phyloP scores from a whole-genome alignment of 1,284 basidiomycete genomes.

The Pascua guehoae region DNA sequence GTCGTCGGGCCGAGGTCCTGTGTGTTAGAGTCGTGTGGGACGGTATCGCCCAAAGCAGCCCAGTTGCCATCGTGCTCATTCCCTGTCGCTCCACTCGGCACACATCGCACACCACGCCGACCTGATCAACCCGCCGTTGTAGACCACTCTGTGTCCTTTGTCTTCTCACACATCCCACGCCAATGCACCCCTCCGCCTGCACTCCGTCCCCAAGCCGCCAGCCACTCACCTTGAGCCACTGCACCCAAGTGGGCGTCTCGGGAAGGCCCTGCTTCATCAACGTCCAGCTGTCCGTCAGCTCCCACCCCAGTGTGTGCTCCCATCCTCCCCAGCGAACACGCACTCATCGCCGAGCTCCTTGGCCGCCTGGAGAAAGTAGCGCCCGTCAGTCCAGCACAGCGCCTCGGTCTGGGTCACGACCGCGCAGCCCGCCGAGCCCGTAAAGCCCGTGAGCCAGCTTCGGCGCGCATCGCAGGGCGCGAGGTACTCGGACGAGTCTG shows the following conservation, averaged over 20 bases:
- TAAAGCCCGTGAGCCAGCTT: conserved; percentile 86
- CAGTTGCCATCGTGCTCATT: neutral
- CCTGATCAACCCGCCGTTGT: no score
- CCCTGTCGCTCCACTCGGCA: no score
- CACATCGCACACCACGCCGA: neutral
- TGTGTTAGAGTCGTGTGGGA: neutral
- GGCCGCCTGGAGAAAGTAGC: conserved; percentile 89
- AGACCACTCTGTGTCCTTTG: no score
- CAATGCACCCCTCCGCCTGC: neutral
- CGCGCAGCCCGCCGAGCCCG: conserved; percentile 85
- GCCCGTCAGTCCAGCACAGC: conserved; percentile 68
- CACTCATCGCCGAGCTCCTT: conserved; percentile 77
- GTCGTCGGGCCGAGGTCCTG: conserved; percentile 62
- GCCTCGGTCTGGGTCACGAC: conserved; percentile 70
- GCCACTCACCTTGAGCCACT: conserved; percentile 63
- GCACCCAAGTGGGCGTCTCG: conserved; percentile 88
- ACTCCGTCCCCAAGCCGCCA: neutral
- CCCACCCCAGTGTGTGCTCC: conserved; percentile 57
- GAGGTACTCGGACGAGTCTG: conserved; percentile 87
- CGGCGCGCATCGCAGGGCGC: conserved; percentile 78
- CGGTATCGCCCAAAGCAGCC: no score
- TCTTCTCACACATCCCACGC: neutral
- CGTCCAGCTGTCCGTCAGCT: conserved; percentile 64
- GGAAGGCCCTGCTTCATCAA: conserved; percentile 84
- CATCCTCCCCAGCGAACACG: no score